Evolutionary conservation across 2,329 filamentous ascomycete genomes (phyloP).

Genomic region (Capronia americana): DNA sequence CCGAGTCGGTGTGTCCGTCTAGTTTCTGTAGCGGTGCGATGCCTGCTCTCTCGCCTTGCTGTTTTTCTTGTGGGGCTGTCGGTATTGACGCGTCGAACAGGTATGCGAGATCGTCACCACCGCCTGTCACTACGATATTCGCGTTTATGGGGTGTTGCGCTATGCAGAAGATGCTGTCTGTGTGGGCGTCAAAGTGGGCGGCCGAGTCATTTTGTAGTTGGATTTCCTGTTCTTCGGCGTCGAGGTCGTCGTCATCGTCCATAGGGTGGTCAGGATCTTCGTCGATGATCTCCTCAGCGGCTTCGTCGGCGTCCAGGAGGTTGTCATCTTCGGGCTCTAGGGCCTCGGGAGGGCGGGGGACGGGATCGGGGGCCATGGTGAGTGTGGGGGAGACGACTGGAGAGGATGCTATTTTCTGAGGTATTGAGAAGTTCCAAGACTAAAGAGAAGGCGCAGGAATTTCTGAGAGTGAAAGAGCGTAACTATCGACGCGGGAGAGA

Average conservation of each 20-base stretch:
- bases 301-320: conserved; percentile 78
- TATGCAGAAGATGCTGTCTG: conserved; percentile 92
- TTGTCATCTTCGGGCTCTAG: conserved; percentile 64
- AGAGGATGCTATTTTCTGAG: background rate
- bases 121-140: conserved; percentile 83
- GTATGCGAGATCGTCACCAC: conserved; percentile 84
- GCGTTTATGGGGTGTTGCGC: conserved; percentile 85
- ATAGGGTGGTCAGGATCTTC: conserved; percentile 71
- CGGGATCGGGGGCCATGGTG: conserved; percentile 34
- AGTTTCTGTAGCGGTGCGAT: conserved; percentile 73
- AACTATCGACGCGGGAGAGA: background rate
- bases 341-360: conserved; percentile 41
- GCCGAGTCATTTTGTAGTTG: conserved; percentile 87
- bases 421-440: background rate
- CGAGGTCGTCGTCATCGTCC: conserved; percentile 67
- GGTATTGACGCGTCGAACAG: conserved; percentile 73
- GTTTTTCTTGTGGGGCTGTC: conserved; percentile 70
- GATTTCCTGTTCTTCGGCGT: conserved; percentile 69
- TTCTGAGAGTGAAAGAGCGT: background rate
- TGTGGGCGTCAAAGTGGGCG: conserved; percentile 89
- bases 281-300: conserved; percentile 73
- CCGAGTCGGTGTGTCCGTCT: conserved; percentile 89
- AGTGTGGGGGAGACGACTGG: background rate
- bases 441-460: background rate
- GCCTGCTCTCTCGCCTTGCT: conserved; percentile 63